Percentiles rank a stretch among this genome's conserved stretches.
Evolutionary conservation across 352 stramenopile genomes (phyloP).

Genomic region (Pilasporangium apinafurcum): DNA sequence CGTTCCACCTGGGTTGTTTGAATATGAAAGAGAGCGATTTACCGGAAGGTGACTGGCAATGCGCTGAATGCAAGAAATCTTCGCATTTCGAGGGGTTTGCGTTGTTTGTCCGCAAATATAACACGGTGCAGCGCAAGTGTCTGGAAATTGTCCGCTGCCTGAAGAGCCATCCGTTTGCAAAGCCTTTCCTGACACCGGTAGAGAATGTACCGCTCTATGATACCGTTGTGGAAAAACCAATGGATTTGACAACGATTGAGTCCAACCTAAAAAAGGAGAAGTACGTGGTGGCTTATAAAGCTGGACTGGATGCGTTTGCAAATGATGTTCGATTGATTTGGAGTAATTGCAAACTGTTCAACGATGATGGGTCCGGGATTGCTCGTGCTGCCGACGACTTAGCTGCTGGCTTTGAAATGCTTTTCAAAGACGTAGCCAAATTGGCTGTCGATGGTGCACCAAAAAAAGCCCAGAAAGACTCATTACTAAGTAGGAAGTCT

Average conservation of each 20-base stretch:
- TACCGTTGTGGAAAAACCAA: constrained; percentile 71
- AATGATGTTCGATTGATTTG: constrained; percentile 78
- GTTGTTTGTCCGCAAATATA: constrained; percentile 33
- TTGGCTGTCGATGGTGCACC: too few species aligned
- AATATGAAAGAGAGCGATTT: constrained; percentile 65
- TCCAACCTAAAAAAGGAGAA: constrained; percentile 52
- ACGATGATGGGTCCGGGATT: constrained; percentile 79
- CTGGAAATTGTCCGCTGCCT: constrained; percentile 64
- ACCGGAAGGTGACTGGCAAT: constrained; percentile 80
- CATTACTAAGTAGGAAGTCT: too few species aligned
- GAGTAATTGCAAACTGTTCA: constrained; percentile 82
- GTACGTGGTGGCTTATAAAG: constrained; percentile 28
- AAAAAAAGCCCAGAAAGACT: too few species aligned
- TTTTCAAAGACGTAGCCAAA: constrained; percentile 53
- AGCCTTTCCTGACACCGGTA: constrained; percentile 70
- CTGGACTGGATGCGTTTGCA: constrained; percentile 35
- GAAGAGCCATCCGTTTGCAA: constrained; percentile 71
- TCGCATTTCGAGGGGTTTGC: constrained; percentile 58
- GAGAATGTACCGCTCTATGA: constrained; percentile 71
- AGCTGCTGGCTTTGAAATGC: constrained; percentile 50
- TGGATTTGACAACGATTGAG: constrained; percentile 74
- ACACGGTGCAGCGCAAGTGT: constrained; percentile 54
- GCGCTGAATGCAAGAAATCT: constrained; percentile 62
- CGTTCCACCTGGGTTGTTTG: constrained; percentile 88
- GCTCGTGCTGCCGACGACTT: constrained; percentile 65